Evolutionary conservation across 2,329 filamentous ascomycete species (phyloP).

Genomic region (Gnomoniopsis smithogilvyi): DNA sequence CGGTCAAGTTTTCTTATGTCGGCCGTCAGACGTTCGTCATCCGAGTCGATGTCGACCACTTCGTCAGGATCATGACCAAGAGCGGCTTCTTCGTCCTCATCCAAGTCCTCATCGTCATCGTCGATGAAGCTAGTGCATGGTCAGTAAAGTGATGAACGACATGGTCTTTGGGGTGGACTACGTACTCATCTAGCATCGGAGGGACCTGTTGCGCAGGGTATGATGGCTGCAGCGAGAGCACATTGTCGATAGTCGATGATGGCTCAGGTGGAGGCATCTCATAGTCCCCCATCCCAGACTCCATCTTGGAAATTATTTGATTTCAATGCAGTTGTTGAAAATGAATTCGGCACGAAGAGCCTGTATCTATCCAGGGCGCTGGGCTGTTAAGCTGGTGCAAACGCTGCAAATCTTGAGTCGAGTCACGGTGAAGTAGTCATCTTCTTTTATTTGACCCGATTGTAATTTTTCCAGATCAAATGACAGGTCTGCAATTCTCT

Average conservation of each 20-base stretch:
- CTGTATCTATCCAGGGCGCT: not conserved
- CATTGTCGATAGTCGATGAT: conserved; percentile 14
- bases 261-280: conserved; percentile 1
- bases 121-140: conserved; percentile 6
- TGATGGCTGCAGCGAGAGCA: conserved; percentile 10
- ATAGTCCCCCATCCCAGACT: conserved; percentile 10
- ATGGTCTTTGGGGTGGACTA: not conserved
- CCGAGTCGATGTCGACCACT: conserved; percentile 31
- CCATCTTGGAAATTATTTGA: conserved; percentile 3
- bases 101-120: conserved; percentile 18
- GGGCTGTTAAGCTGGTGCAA: too few relatives aligned
- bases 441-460: too few relatives aligned
- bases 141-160: not conserved
- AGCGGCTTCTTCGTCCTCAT: conserved; percentile 20
- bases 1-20: conserved; percentile 36
- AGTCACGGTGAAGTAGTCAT: too few relatives aligned
- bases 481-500: too few relatives aligned
- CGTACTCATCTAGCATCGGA: conserved; percentile 9
- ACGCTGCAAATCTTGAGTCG: too few relatives aligned
- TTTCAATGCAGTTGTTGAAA: not conserved
- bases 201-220: not conserved
- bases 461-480: too few relatives aligned
- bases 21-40: conserved; percentile 36
- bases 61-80: conserved; percentile 28
- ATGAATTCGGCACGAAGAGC: not conserved